Percentiles rank a stretch among this genome's conserved stretches.
Evolutionary conservation across 176 grass and related monocot species (phyloP).

Genomic region (Oryza meyeriana): DNA sequence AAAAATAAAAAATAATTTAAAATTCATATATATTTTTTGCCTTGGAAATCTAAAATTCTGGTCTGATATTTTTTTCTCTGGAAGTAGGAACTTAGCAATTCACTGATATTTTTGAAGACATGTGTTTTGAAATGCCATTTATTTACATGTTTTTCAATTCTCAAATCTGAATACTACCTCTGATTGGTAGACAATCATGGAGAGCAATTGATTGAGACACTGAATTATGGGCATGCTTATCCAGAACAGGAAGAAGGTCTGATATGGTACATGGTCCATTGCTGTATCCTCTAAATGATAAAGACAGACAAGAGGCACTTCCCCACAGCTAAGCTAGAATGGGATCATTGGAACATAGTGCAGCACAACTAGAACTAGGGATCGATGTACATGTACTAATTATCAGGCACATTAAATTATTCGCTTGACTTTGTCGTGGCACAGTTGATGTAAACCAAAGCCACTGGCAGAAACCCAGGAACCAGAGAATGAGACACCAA

Average conservation of each 20-base stretch:
- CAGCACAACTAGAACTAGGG: no score
- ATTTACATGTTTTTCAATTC: not conserved
- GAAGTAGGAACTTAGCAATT: not conserved
- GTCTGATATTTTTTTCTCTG: not conserved
- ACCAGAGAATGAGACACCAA: not conserved
- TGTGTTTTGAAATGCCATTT: not conserved
- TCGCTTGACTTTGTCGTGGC: not conserved
- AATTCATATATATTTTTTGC: no score
- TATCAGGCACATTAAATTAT: not conserved
- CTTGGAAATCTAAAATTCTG: no score
- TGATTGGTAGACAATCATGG: not conserved
- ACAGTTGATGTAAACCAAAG: not conserved
- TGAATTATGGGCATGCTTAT: not conserved
- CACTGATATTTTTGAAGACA: not conserved
- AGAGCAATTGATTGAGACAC: not conserved
- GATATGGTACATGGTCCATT: not conserved
- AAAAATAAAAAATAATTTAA: not conserved
- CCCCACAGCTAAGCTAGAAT: not conserved
- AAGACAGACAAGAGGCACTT: not conserved
- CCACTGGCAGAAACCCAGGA: not conserved
- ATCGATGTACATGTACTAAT: not conserved
- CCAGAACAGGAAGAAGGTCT: not conserved
- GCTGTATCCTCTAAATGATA: not conserved
- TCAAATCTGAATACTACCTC: not conserved
- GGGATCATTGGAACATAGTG: not conserved